Conservation (phyloP, 2,329 filamentous ascomycete genomes). For the Tolypocladium sp. region DNA sequence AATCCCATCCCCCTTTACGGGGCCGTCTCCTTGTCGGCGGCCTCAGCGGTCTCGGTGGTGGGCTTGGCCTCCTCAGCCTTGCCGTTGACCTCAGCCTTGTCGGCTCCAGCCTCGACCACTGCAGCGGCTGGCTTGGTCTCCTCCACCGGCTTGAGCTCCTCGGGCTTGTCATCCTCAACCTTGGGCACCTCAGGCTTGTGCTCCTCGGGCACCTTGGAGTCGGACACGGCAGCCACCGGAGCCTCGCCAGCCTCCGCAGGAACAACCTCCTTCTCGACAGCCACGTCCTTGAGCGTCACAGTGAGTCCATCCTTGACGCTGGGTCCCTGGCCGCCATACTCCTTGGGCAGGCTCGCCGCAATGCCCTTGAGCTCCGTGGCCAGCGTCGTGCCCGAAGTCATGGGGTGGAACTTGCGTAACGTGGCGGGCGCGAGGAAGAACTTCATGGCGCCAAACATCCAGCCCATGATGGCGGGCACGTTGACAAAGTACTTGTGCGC, state of each 20-base stretch:
- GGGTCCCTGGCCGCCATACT: constrained; percentile 68
- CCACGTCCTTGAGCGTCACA: constrained; percentile 16
- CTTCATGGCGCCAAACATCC: constrained; percentile 70
- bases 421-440: constrained; percentile 65
- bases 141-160: background rate
- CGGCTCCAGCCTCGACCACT: background rate
- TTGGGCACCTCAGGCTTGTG: background rate
- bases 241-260: constrained; percentile 2
- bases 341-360: constrained; percentile 57
- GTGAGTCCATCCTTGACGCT: constrained; percentile 27
- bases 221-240: constrained; percentile 7
- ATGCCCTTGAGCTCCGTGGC: constrained; percentile 50
- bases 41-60: background rate
- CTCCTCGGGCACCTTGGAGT: constrained; percentile 8
- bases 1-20: background rate
- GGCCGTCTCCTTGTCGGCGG: constrained; percentile 3
- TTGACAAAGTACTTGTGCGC: constrained; percentile 90
- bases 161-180: background rate
- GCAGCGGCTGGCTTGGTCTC: background rate
- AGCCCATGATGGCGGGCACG: constrained; percentile 84
- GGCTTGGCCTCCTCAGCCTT: background rate
- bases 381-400: constrained; percentile 63
- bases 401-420: constrained; percentile 70
- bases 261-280: background rate
- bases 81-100: background rate